Conservation (phyloP, 805 yeast species). For the Komagataella kurtzmanii region DNA sequence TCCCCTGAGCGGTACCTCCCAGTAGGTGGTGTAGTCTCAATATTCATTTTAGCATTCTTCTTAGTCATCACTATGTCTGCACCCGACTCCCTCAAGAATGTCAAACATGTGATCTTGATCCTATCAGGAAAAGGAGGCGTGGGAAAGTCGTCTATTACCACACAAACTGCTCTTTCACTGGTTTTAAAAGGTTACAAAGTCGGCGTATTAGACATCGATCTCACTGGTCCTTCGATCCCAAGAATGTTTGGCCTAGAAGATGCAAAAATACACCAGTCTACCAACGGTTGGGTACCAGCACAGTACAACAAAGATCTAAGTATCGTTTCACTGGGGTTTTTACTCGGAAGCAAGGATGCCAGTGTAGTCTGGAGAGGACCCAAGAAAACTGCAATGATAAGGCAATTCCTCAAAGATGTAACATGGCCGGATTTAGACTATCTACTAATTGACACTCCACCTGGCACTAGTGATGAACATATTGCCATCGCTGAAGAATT, state of each 20-base stretch:
- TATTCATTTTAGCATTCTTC: not conserved
- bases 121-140: constrained; percentile 96
- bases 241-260: constrained; percentile 89
- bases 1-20: not conserved
- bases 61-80: constrained; percentile 10
- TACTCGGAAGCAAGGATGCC: constrained; percentile 72
- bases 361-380: constrained; percentile 99
- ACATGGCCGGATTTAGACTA: constrained; percentile 80
- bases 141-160: constrained; percentile 91
- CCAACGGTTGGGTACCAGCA: constrained; percentile 91
- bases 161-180: constrained; percentile 81
- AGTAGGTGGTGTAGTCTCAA: not conserved
- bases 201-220: constrained; percentile 91
- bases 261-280: constrained; percentile 66
- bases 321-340: constrained; percentile 81
- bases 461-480: constrained; percentile 98
- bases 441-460: constrained; percentile 90
- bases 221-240: constrained; percentile 94
- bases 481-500: constrained; percentile 92
- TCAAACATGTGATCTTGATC: constrained; percentile 69
- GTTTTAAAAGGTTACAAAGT: constrained; percentile 62
- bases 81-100: constrained; percentile 17
- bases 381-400: constrained; percentile 93
- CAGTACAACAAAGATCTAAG: constrained; percentile 33
- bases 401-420: constrained; percentile 85